Conservation (phyloP, 2,329 filamentous ascomycete species). For the Pseudocercospora musae region DNA sequence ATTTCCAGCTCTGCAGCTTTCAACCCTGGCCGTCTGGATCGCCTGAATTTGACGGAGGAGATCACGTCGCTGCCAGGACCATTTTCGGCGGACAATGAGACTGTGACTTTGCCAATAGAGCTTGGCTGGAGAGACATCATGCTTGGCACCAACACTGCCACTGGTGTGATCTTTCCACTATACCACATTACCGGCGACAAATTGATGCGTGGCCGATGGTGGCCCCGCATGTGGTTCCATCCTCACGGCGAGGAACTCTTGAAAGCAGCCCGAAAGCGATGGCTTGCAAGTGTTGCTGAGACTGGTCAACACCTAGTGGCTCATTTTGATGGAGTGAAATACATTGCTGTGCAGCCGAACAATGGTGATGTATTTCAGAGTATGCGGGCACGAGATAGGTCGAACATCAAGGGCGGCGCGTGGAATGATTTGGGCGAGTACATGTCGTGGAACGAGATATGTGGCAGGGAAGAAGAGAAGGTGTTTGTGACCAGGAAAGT, state of each 20-base stretch:
- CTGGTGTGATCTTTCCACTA: constrained; percentile 14
- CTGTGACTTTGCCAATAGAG: not conserved
- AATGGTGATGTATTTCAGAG: constrained; percentile 7
- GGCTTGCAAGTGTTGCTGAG: not conserved
- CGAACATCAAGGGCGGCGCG: constrained; percentile 8
- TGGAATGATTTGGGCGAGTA: constrained; percentile 13
- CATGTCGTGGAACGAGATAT: constrained; percentile 12
- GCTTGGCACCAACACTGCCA: constrained; percentile 17
- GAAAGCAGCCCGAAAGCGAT: not conserved
- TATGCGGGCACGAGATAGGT: constrained; percentile 1
- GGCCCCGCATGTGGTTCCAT: constrained; percentile 11
- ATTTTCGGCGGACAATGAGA: not conserved
- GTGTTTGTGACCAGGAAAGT: constrained; percentile 4
- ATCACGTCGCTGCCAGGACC: constrained; percentile 6
- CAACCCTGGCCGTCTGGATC: constrained; percentile 14
- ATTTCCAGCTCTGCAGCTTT: not conserved
- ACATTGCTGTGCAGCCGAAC: constrained; percentile 1
- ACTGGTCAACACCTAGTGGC: not conserved
- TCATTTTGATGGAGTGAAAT: not conserved
- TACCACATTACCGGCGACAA: constrained; percentile 16
- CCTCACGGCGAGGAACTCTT: constrained; percentile 7
- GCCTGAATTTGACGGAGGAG: constrained; percentile 9
- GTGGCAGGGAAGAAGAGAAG: constrained; percentile 4
- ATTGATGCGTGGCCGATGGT: constrained; percentile 5
- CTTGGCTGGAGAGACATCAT: constrained; percentile 13